Evolutionary conservation across 2,329 filamentous ascomycete genomes (phyloP), one percentile per base, ranked within the genome.

Genomic region (Zasmidium cellare): DNA sequence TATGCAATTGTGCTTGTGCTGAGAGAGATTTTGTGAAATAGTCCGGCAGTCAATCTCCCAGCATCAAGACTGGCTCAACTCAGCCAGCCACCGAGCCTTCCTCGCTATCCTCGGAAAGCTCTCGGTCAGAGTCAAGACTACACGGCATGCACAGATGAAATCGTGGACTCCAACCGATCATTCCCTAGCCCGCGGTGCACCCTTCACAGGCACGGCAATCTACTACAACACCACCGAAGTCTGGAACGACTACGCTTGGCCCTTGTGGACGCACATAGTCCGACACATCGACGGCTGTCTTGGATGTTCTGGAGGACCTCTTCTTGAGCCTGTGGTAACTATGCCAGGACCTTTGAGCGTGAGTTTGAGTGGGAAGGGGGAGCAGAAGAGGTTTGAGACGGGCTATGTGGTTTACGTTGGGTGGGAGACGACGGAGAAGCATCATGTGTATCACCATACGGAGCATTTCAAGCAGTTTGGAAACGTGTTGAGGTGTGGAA

Each of bases 211-310:
- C 1, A 62, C 59, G 19, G 59, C 56, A 18, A 59, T 62, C 3
- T 59, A 62, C 20, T 12, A 57, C 6, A 58, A 58, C n/a, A 55
- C 53, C 2, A 59, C 28, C 6, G 19, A 58, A 3, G 56, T 46
- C 3, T 59, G 59, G 56, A 25, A 54, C 14, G 38, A 60, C 51
- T 55, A 54, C n/a, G 59, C 59, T 16, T 62, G 56, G 56, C 56
- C 59, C 11, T 31, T 62, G 11, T 62, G 59, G 59, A 59, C 56
- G 7, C 56, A 62, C 31, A 49, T 62, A 6, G 56, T 59, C 9
- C 46, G 59, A 7, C 35, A 59, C 19, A 44, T 62, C 2, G 56
- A 57, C 14, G 59, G 59, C 18, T 59, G 56, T 55, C 35, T 59
- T 5, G 59, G 56, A 1, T 56, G 59, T 46, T 51, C 56, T 24